Base-by-base conservation (phyloP, 2,329 filamentous ascomycete genomes). In the Hypoxylon sp. region DNA sequence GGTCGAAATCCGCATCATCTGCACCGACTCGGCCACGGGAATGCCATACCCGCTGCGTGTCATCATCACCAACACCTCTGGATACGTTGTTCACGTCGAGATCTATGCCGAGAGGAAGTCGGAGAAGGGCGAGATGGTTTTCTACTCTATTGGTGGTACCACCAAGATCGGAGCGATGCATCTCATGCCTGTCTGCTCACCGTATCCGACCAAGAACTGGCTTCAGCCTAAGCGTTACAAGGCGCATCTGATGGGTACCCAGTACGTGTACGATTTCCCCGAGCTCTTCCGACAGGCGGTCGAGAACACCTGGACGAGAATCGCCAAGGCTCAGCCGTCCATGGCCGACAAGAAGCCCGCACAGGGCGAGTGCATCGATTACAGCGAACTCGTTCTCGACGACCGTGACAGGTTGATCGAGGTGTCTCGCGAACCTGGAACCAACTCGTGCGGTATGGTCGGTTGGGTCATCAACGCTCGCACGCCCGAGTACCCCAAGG, bases 181-280 rank as follows among this genome's bases (percentile, higher is more conserved):
- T 74, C 79, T 99, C 76, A 86, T 96, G 72, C 87, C 93, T 4
- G 93, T 98, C 65, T 90, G 88, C 40, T 93, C 92, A 3, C 92
- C 95, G 18, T 99, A 99, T 77, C 89, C 94, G 31, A 97, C 94
- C 72, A 99, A 99, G 87, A 96, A 97, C 78, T 96, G 93, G 83
- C 85, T 99, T 60, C 95, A 99, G 80, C 95, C 95, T 62, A 98
- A 98, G 88, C 88, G 95, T 69, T 98, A 99, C 88, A 97, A 97
- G 88, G 95, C 95, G 67, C 95, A 99, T 75, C 82, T 98, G 62
- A 97, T 99, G 93, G 95, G 95, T 64, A 99, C 95, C 23, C 95
- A 99, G 78, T 99, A 97, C 74, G 95, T 98, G 51, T 99, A 99
- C 75, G 95, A 99, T 78, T 99, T 99, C 89, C 95, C 95, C 24